These are phyloP conservation scores for Russula vinacea DNA, from an alignment of 768 basidiomycete genomes.

Conservation along the genomic window DNA sequence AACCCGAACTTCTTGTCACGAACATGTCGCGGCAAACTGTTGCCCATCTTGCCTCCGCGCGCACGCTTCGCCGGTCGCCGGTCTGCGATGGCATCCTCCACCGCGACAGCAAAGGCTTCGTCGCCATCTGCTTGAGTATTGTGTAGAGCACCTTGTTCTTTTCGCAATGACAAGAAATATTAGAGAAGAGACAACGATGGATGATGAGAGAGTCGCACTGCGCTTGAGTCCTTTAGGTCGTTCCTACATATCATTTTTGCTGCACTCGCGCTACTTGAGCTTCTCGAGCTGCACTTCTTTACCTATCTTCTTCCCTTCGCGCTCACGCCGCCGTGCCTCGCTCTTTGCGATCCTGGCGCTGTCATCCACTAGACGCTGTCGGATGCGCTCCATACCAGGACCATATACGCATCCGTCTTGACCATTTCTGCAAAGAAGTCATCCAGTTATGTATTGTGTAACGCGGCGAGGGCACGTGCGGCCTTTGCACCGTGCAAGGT, in stretches of 20 bases:
- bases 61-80: no score
- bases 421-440: no score
- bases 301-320: slow-evolving; percentile 96
- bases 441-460: no score
- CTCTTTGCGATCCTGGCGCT: slow-evolving; percentile 82
- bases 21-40: no score
- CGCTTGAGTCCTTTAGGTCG: slow-evolving; percentile 82
- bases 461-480: slow-evolving; percentile 52
- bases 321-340: slow-evolving; percentile 84
- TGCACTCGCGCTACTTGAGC: slow-evolving; percentile 80
- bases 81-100: no score
- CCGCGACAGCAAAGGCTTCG: no score
- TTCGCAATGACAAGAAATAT: slow-evolving; percentile 10
- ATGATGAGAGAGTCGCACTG: slow-evolving; percentile 51
- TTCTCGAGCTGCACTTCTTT: slow-evolving; percentile 97
- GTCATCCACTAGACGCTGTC: slow-evolving; percentile 56
- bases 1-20: no score
- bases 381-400: slow-evolving; percentile 97
- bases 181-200: neutral
- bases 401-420: slow-evolving; percentile 72
- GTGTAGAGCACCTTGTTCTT: slow-evolving; percentile 72
- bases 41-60: no score
- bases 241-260: slow-evolving; percentile 89
- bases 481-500: slow-evolving; percentile 39
- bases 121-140: no score